Conservation (phyloP, 2,329 filamentous ascomycete genomes). For the Leptographium galeiforme region DNA sequence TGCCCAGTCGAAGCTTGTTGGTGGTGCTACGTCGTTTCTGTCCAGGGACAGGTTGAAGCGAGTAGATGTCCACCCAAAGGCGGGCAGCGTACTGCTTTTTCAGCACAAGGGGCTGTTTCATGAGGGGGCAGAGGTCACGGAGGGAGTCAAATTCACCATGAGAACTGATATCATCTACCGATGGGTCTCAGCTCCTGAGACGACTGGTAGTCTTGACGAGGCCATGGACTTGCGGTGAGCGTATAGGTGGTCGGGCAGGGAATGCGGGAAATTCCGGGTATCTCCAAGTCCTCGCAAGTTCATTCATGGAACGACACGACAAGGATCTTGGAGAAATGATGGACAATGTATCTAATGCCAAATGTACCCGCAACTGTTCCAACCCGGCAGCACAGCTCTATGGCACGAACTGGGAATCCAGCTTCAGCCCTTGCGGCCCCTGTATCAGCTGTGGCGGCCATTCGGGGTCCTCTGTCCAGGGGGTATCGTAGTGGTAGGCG, state of each 20-base stretch:
- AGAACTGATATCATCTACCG: slow-evolving; percentile 35
- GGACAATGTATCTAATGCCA: no score
- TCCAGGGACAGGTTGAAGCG: slow-evolving; percentile 26
- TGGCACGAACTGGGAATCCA: neutral
- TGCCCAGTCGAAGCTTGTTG: slow-evolving; percentile 24
- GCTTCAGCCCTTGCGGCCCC: slow-evolving; percentile 1
- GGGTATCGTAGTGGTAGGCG: slow-evolving; percentile 2
- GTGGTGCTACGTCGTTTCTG: slow-evolving; percentile 43
- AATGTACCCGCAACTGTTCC: no score
- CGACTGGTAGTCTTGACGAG: neutral
- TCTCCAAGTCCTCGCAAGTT: no score
- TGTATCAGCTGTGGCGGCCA: slow-evolving; percentile 3
- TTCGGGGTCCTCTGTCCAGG: slow-evolving; percentile 3
- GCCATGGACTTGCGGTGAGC: neutral
- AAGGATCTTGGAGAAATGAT: no score
- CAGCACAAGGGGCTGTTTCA: slow-evolving; percentile 40
- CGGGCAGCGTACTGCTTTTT: slow-evolving; percentile 46
- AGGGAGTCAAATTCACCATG: slow-evolving; percentile 43
- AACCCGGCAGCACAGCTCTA: no score
- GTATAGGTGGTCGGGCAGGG: neutral
- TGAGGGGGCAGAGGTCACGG: slow-evolving; percentile 36
- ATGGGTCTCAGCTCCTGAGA: neutral
- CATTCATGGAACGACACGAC: no score
- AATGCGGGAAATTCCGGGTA: no score
- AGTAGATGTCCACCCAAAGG: slow-evolving; percentile 40